Percentiles rank a stretch among this genome's conserved stretches.
These are phyloP conservation scores for Ephemerocybe angulata DNA, from an alignment of 768 basidiomycete genomes.

Conservation along the genomic window DNA sequence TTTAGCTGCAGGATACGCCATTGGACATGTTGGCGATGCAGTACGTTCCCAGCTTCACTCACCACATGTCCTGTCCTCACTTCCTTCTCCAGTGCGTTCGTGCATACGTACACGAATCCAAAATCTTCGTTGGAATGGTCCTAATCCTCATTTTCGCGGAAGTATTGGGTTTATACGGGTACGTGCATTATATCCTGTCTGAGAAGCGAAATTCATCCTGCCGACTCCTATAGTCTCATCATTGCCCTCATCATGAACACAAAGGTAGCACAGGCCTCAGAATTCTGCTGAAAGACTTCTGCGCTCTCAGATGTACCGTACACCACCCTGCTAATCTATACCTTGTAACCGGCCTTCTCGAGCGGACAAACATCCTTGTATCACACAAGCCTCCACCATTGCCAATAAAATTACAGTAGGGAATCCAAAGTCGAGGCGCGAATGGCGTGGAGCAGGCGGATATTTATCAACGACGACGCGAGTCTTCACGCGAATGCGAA, in stretches of 20 bases:
- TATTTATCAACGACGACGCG: too few relatives aligned
- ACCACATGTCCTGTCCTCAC: background rate
- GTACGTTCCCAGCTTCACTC: conserved; percentile 44
- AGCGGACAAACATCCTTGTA: too few relatives aligned
- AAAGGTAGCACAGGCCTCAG: conserved; percentile 28
- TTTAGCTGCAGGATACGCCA: conserved; percentile 90
- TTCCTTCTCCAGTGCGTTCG: conserved; percentile 65
- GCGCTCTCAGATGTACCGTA: background rate
- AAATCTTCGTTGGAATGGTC: conserved; percentile 93
- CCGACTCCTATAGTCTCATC: conserved; percentile 51
- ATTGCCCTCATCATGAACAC: conserved; percentile 93
- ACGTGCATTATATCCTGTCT: conserved; percentile 21
- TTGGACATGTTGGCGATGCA: conserved; percentile 90
- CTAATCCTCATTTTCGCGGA: conserved; percentile 92
- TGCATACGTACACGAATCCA: conserved; percentile 86
- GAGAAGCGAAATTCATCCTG: background rate
- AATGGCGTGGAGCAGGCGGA: too few relatives aligned
- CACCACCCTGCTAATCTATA: background rate
- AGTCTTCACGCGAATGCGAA: conserved; percentile 5
- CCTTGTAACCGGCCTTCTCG: background rate
- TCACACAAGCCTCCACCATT: too few relatives aligned
- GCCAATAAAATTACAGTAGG: too few relatives aligned
- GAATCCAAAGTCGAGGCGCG: too few relatives aligned
- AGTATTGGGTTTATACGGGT: conserved; percentile 88
- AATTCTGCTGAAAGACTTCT: background rate